phyloP scores from a whole-genome alignment of 768 basidiomycete genomes.

The Tylopilus balloui region DNA sequence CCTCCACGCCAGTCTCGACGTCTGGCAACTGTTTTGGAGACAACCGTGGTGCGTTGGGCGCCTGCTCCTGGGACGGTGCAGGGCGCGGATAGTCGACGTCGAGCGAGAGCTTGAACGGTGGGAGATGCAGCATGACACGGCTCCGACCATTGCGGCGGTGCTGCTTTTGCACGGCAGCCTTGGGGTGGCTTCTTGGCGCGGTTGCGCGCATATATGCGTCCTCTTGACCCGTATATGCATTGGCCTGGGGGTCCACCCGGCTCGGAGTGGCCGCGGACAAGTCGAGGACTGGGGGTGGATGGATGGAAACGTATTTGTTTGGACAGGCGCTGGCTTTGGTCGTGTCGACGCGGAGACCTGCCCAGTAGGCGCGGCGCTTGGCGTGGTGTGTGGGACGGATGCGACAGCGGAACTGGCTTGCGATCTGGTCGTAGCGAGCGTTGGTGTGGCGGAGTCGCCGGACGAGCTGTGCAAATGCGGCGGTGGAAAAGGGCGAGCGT shows the following conservation, averaged over 20 bases:
- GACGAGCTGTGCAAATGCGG: slow-evolving; percentile 36
- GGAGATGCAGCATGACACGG: slow-evolving; percentile 8
- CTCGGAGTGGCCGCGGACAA: slow-evolving; percentile 35
- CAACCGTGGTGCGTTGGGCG: slow-evolving; percentile 27
- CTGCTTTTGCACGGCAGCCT: neutral
- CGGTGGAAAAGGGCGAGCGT: slow-evolving; percentile 28
- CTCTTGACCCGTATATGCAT: neutral
- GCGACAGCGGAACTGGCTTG: slow-evolving; percentile 35
- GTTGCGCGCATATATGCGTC: slow-evolving; percentile 13
- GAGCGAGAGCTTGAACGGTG: slow-evolving; percentile 8
- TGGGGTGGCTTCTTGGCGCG: slow-evolving; percentile 5
- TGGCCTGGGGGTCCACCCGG: neutral
- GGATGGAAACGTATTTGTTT: slow-evolving; percentile 33
- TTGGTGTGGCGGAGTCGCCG: slow-evolving; percentile 43
- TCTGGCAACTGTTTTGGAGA: slow-evolving; percentile 24
- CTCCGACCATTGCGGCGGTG: neutral
- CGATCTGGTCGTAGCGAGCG: slow-evolving; percentile 37
- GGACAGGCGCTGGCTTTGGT: slow-evolving; percentile 39
- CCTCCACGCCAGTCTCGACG: slow-evolving; percentile 19
- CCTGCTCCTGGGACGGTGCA: neutral
- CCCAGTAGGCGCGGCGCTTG: slow-evolving; percentile 38
- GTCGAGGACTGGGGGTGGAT: slow-evolving; percentile 16
- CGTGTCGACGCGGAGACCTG: slow-evolving; percentile 43
- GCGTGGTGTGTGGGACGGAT: slow-evolving; percentile 43
- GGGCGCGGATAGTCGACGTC: neutral